Conservation (phyloP, 2,329 filamentous ascomycete genomes). For the Cladosporium sp. region DNA sequence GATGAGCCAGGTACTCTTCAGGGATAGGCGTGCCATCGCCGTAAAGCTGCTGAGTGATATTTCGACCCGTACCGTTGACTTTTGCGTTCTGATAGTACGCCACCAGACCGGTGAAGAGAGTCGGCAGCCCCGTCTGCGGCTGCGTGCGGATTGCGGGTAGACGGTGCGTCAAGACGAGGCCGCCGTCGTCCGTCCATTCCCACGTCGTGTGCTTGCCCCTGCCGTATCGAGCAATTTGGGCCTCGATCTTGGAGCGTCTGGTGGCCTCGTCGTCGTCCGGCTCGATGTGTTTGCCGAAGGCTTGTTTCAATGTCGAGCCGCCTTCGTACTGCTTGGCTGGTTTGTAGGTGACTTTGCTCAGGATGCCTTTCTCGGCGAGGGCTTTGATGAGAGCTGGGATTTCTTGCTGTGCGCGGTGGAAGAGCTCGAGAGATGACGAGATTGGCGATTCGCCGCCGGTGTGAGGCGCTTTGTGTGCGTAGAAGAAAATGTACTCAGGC, state of each 20-base stretch:
- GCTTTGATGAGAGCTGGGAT: slow-evolving; percentile 45
- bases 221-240: slow-evolving; percentile 46
- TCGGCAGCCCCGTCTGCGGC: slow-evolving; percentile 42
- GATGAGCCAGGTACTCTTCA: slow-evolving; percentile 40
- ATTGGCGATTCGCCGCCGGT: slow-evolving; percentile 43
- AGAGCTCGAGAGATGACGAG: slow-evolving; percentile 47
- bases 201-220: slow-evolving; percentile 45
- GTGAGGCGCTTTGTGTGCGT: slow-evolving; percentile 36
- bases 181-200: slow-evolving; percentile 44
- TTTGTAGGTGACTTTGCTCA: slow-evolving; percentile 42
- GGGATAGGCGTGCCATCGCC: slow-evolving; percentile 47
- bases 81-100: slow-evolving; percentile 41
- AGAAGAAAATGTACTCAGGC: slow-evolving; percentile 51
- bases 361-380: slow-evolving; percentile 43
- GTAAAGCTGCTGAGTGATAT: slow-evolving; percentile 39
- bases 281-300: slow-evolving; percentile 46
- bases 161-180: slow-evolving; percentile 41
- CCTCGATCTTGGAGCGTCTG: slow-evolving; percentile 42
- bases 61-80: slow-evolving; percentile 26
- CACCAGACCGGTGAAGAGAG: slow-evolving; percentile 45
- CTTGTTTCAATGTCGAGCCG: slow-evolving; percentile 43
- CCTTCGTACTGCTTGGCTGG: slow-evolving; percentile 42
- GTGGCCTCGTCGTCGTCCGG: slow-evolving; percentile 43
- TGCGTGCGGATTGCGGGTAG: slow-evolving; percentile 47
- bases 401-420: slow-evolving; percentile 41